Conservation (phyloP, 345 rosid species). For the Citrus cavaleriei region DNA sequence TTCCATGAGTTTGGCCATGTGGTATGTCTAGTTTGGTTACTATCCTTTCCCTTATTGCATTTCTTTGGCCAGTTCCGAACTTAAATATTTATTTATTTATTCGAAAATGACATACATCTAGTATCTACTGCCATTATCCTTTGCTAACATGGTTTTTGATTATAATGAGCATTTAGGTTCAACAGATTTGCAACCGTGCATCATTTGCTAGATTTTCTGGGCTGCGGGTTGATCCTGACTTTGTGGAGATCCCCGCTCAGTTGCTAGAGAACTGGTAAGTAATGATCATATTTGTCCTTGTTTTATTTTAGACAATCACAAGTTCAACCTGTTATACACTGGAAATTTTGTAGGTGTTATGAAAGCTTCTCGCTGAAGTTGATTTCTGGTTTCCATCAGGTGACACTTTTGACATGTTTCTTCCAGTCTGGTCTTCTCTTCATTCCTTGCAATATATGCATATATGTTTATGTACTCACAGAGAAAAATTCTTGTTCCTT, state of each 20-base stretch:
- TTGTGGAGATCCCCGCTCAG: slow-evolving; percentile 85
- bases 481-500: not conserved
- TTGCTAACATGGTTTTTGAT: slow-evolving; percentile 2
- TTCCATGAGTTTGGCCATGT: slow-evolving; percentile 97
- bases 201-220: slow-evolving; percentile 88
- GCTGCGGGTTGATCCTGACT: slow-evolving; percentile 81
- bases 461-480: not conserved
- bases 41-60: slow-evolving; percentile 8
- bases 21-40: slow-evolving; percentile 49
- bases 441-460: not conserved
- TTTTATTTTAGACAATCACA: not conserved
- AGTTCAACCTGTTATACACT: slow-evolving; percentile 15
- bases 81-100: not conserved
- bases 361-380: slow-evolving; percentile 83
- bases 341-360: slow-evolving; percentile 64
- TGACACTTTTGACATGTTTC: slow-evolving; percentile 25
- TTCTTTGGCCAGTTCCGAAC: not conserved
- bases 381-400: slow-evolving; percentile 96
- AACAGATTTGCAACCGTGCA: slow-evolving; percentile 86
- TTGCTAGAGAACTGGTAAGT: slow-evolving; percentile 79
- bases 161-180: slow-evolving; percentile 53
- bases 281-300: slow-evolving; percentile 3
- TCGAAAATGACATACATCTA: not conserved
- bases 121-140: not conserved
- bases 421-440: slow-evolving; percentile 4